Evolutionary conservation across 164 flowering plant genomes (phyloP), one percentile per base, ranked within the genome.

Genomic region (Sedum album): DNA sequence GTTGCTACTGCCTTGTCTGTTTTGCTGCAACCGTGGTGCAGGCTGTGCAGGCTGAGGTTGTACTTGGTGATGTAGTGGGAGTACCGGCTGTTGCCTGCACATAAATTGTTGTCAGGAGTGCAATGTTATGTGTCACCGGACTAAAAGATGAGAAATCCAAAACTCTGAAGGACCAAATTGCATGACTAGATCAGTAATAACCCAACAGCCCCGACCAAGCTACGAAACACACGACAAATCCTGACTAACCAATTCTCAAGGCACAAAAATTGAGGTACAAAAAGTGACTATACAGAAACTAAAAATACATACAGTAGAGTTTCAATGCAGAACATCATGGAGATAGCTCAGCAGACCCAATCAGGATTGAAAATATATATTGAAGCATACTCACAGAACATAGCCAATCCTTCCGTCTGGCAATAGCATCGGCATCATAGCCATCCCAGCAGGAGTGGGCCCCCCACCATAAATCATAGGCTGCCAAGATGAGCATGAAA

Each of bases 361-460:
- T 35, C 38, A 35, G 38, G 38, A 35, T 9, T 15, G 17, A 18
- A 44, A 17, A 44, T 44, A n/a, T n/a, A 46, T 0, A 33, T 28
- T 4, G 10, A 15, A 31, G 39, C 39, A 36, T 41, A 72, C 91
- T 86, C 76, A 86, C 91, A 85, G 69, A 71, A 86, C 91, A 76
- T 86, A 86, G 76, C 88, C 91, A 70, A 85, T 77, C 70, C 88
- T 77, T 70, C 91, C 88, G 75, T 85, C 88, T 55, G 91, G 91
- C 26, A 86, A 68, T 42, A 85, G 81, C 87, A 86, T 83, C 20
- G 88, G 91, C 76, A 83, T 82, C 91, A 86, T 86, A 21, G 88
- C 78, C 88, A 84, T 79, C 44, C 91, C 85, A 60, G 78, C 79
- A 70, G 91, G 83, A 48, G 77, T 68, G 1, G 82, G 84, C n/a